These are phyloP conservation scores for Psophocarpus tetragonolobus DNA, from an alignment of 306 rosid species.

Conservation along the genomic window DNA sequence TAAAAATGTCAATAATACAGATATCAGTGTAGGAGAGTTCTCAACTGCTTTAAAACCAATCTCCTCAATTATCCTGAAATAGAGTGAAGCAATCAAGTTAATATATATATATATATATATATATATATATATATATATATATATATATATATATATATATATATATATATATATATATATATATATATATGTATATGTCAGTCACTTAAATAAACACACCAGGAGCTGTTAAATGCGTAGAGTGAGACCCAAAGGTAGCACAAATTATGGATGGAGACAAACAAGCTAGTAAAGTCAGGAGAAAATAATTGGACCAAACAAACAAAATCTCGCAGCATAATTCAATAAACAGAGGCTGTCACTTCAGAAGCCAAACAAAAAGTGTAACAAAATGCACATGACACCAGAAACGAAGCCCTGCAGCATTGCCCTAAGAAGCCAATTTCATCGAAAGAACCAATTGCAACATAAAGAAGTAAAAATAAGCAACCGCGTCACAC, in stretches of 20 bases:
- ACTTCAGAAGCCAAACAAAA: not conserved
- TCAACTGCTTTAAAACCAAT: constrained; percentile 75
- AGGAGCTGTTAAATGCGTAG: not conserved
- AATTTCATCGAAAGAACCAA: not conserved
- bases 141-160: too few species aligned
- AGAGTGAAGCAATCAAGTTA: not conserved
- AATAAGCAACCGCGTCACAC: not conserved
- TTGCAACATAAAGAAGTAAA: not conserved
- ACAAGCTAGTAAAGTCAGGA: not conserved
- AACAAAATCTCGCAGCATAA: not conserved
- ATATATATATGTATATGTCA: too few species aligned
- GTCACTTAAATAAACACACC: not conserved
- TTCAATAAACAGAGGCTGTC: not conserved
- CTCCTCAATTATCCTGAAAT: constrained; percentile 82
- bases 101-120: too few species aligned
- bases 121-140: too few species aligned
- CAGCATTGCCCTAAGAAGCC: constrained; percentile 18
- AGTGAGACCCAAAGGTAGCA: not conserved
- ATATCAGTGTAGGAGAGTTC: constrained; percentile 62
- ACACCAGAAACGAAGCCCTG: not conserved
- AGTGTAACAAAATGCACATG: not conserved
- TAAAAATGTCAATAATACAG: constrained; percentile 61
- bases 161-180: too few species aligned
- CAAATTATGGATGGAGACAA: not conserved
- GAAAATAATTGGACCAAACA: not conserved